Base-by-base conservation (phyloP, 371 early-diverging fungal species). In the Thermomucor indicae-seudaticae region DNA sequence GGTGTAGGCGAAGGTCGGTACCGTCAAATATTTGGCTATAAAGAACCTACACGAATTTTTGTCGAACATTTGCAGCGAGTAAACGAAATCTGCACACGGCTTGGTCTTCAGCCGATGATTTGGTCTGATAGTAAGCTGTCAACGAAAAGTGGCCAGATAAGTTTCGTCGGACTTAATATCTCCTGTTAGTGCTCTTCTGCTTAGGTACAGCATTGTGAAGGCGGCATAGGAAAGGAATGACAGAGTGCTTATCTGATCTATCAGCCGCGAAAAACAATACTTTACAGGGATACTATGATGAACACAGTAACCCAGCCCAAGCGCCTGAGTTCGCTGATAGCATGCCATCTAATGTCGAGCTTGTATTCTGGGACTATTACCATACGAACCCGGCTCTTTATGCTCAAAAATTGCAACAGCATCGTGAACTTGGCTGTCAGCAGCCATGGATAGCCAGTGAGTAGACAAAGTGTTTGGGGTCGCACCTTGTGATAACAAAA, bases 361-460 rank as follows among this genome's bases (percentile, higher is more conserved):
- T 91, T 17, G 82, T 91, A 7, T 92, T 84, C 54, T 92, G 93
- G 93, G 90, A 92, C 62, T 93, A 91, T 57, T 91, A 90, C 60
- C 90, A 90, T 57, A 88, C 87, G 10, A 61, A 60, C 29, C 63
- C 84, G 16, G 83, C 85, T 39, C 72, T 80, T 1, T 93, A 91
- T 62, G 51, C 73, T 6, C 77, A 75, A 61, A 91, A 90, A 57
- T 79, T 93, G 43, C 78, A 82, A 43, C 89, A 90, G 50, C 93
- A 93, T 49, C 78, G 86, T 11, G 86, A 89, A 28, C 66, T 91
- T 35, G 91, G 91, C 17, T 89, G 89, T 57, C 79, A 57, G 5
- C 69, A 78, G 32, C 91, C 91, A 25, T 91, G 92, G 92, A 65
- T 90, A 16, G 90, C 89, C 3, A 75, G 83, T 72, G 70, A 49